Base-by-base conservation (phyloP, 2,329 filamentous ascomycete species). In the Macrophomina tecta region DNA sequence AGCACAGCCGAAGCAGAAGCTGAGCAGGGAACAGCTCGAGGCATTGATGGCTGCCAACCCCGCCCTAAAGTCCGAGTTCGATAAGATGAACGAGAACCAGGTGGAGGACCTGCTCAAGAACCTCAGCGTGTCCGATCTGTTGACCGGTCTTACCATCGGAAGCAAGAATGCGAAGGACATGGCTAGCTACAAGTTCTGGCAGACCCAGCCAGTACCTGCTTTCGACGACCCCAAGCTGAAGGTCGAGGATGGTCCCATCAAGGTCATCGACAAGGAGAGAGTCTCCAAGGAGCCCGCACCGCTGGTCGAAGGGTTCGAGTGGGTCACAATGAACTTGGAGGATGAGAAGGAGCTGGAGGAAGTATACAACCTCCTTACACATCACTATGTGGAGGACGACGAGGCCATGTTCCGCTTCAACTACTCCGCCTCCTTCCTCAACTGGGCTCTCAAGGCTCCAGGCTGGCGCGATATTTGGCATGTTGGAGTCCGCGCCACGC, bases 321-420 rank as follows among this genome's bases (percentile, higher is more conserved):
- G 95, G 95, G 91, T 93, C 55, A 92, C 91, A 14, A 88, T 99
- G 80, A 93, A 99, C 77, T 82, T 99, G 72, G 89, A 87, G 28
- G 87, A 93, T 72, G 89, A 92, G 56, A 86, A 85, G 42, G 90
- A 90, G 74, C 85, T 97, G 69, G 89, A 93, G 74, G 95, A 99
- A 82, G 89, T 99, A 6, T 97, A 94, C 79, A 92, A 97, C 72
- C 83, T 99, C 71, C 84, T 99, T 67, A 92, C 92, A 71, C 91
- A 93, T 65, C 95, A 99, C 81, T 99, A 98, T 72, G 95, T 99
- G 68, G 95, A 99, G 82, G 95, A 99, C 77, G 91, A 93, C 73
- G 94, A 97, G 77, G 93, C 94, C 69, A 97, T 96, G 86, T 98
- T 99, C 83, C 90, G 95, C 64, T 98, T 99, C 85, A 94, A 95